Evolutionary conservation across 306 rosid species (phyloP), one percentile per base, ranked within the genome.

Genomic region (Ceratonia siliqua): DNA sequence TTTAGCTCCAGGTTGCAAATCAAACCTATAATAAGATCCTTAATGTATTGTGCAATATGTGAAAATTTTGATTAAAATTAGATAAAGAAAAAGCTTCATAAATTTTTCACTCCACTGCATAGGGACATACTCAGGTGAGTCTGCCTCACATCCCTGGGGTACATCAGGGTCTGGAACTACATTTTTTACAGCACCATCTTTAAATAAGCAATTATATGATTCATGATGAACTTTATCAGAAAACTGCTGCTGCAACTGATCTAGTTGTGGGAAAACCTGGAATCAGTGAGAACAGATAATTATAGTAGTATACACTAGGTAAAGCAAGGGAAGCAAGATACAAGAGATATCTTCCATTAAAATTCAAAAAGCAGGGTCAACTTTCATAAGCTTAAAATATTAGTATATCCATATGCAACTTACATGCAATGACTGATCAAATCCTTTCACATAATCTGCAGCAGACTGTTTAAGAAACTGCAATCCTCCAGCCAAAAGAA

Each of bases 381-480:
- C 71, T 52, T 50, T 30, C 72, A 71, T 41, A 54, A 30, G 49
- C 64, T 55, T 62, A 33, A 76, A 70, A 72, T 73, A 48, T 9
- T 46, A 63, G 59, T 24, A 61, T 12, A 61, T 43, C 48, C 39
- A n/a, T 49, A 20, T 54, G 80, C 27, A 56, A 81, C 97, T 88
- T 89, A 89, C 98, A 88, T 93, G 90, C 80, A 78, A 71, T 49
- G 98, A 86, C 52, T 83, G 85, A 61, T 95, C 97, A 84, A 87
- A 92, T 68, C 74, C 83, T 70, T 83, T 79, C 56, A 87, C 82
- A 77, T 87, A 89, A 81, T 95, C 98, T 50, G 89, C 73, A 50
- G 91, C 96, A 54, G 98, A 83, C 86, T 89, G 96, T 61, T 85
- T 89, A 75, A 95, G 93, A 83, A 90, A 84, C 99, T 92, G 97